These are phyloP conservation scores for Hsuehochloa calcarea DNA, from an alignment of 176 grass and related monocot species.

Conservation along the genomic window DNA sequence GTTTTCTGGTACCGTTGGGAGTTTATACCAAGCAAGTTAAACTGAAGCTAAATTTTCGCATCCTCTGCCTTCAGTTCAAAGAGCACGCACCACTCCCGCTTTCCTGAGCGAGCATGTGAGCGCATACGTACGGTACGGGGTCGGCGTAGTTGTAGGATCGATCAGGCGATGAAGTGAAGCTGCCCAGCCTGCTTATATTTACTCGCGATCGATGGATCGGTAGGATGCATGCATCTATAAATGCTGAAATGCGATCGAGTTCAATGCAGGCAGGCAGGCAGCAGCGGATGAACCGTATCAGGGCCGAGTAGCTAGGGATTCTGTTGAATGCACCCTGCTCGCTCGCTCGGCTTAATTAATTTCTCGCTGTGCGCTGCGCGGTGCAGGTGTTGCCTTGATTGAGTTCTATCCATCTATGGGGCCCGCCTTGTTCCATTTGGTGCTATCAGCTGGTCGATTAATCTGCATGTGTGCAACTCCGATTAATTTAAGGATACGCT, in stretches of 20 bases:
- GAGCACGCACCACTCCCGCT: neutral
- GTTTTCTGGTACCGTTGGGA: too few relatives aligned
- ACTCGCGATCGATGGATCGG: neutral
- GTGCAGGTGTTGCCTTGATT: neutral
- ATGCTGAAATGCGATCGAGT: neutral
- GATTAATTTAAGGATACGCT: neutral
- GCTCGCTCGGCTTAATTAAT: neutral
- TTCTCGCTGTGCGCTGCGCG: neutral
- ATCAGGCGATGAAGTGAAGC: neutral
- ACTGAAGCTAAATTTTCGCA: neutral
- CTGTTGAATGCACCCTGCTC: neutral
- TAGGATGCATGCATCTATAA: neutral
- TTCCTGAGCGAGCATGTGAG: neutral
- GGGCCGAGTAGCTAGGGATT: neutral
- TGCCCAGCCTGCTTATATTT: neutral
- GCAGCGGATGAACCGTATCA: neutral
- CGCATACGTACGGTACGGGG: neutral
- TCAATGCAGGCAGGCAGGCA: neutral
- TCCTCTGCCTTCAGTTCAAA: neutral
- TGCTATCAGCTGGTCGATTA: neutral
- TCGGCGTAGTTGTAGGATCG: neutral
- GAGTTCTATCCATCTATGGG: neutral
- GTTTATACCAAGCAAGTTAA: neutral
- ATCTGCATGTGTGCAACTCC: neutral
- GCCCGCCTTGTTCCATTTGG: neutral